phyloP scores from a whole-genome alignment of 805 yeast genomes.

The Schizosaccharomyces osmophilus region DNA sequence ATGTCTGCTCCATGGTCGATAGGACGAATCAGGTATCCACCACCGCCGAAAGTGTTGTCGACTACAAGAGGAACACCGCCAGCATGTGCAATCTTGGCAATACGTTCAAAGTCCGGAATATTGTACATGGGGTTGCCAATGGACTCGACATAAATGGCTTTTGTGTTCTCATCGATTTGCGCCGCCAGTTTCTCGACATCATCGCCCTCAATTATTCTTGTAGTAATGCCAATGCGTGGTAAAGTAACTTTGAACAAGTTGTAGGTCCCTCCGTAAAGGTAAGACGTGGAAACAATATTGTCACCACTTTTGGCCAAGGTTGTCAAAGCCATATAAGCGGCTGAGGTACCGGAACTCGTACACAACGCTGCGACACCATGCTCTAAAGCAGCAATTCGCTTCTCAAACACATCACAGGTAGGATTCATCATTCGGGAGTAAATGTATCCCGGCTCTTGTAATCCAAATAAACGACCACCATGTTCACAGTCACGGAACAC shows the following conservation, averaged over 20 bases:
- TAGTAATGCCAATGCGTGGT: conserved; percentile 67
- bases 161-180: conserved; percentile 59
- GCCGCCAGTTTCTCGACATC: conserved; percentile 43
- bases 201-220: conserved; percentile 69
- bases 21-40: conserved; percentile 70
- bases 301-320: conserved; percentile 75
- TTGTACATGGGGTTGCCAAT: conserved; percentile 85
- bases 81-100: conserved; percentile 55
- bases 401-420: conserved; percentile 73
- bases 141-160: conserved; percentile 71
- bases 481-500: conserved; percentile 72
- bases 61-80: conserved; percentile 77
- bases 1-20: conserved; percentile 77
- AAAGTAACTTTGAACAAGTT: conserved; percentile 85
- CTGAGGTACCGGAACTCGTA: conserved; percentile 88
- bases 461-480: conserved; percentile 74
- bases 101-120: conserved; percentile 68
- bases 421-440: conserved; percentile 86
- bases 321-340: conserved; percentile 59
- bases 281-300: conserved; percentile 68
- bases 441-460: conserved; percentile 62
- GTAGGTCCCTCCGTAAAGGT: conserved; percentile 84
- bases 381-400: conserved; percentile 78
- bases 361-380: conserved; percentile 81
- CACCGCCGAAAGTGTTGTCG: conserved; percentile 93